Evolutionary conservation across 345 rosid genomes (phyloP).

Genomic region (Corchorus capsularis): DNA sequence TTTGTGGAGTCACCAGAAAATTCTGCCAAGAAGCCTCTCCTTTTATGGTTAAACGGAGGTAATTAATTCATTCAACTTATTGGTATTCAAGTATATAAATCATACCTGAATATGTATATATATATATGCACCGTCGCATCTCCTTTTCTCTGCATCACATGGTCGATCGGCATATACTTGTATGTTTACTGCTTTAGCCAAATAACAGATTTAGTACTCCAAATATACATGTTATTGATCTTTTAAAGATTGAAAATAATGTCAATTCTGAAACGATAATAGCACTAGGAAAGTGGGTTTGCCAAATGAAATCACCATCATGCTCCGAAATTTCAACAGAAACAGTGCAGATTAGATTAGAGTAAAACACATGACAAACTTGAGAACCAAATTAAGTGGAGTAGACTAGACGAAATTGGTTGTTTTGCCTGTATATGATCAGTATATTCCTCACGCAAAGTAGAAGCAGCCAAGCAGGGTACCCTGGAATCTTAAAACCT

Average conservation of each 20-base stretch:
- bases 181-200: neutral
- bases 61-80: neutral
- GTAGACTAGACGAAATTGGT: neutral
- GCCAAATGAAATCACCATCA: neutral
- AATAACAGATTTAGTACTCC: neutral
- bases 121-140: neutral
- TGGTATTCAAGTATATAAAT: neutral
- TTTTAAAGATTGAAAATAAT: neutral
- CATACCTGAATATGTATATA: no score
- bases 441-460: neutral
- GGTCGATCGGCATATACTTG: neutral
- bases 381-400: neutral
- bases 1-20: conserved; percentile 26
- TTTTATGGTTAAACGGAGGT: conserved; percentile 26
- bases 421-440: neutral
- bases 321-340: neutral
- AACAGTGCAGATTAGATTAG: neutral
- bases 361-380: neutral
- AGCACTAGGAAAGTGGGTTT: neutral
- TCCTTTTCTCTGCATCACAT: neutral
- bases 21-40: conserved; percentile 24
- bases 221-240: neutral
- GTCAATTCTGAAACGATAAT: neutral
- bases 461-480: neutral
- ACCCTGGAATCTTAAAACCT: conserved; percentile 3